phyloP scores from a whole-genome alignment of 805 yeast species.

The Ogataea kodamae region DNA sequence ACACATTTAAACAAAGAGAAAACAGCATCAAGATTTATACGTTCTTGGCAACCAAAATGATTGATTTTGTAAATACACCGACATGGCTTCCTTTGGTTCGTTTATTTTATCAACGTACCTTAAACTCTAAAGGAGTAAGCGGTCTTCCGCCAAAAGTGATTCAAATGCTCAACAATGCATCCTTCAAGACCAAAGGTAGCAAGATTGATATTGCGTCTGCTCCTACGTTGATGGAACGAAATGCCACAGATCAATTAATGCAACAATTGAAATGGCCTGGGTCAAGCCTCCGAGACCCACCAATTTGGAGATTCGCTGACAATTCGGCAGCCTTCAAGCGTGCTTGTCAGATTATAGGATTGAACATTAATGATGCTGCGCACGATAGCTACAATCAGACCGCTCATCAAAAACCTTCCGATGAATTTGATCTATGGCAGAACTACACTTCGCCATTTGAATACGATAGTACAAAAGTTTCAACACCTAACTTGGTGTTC shows the following conservation, averaged over 20 bases:
- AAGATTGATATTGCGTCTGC: neutral
- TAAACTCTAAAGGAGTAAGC: constrained; percentile 6
- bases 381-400: too few relatives aligned
- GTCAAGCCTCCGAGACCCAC: constrained; percentile 6
- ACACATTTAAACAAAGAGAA: constrained; percentile 3
- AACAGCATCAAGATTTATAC: constrained; percentile 11
- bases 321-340: constrained; percentile 16
- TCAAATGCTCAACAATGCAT: neutral
- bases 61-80: constrained; percentile 14
- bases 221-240: constrained; percentile 19
- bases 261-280: constrained; percentile 19
- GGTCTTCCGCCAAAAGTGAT: neutral
- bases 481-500: constrained; percentile 1
- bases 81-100: constrained; percentile 18
- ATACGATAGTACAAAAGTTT: neutral
- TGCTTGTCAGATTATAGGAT: constrained; percentile 20
- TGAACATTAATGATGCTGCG: too few relatives aligned
- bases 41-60: constrained; percentile 16
- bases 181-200: neutral
- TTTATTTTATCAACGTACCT: constrained; percentile 19
- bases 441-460: constrained; percentile 1
- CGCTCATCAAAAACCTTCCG: too few relatives aligned
- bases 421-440: constrained; percentile 8
- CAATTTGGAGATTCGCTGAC: constrained; percentile 15
- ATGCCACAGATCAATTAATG: constrained; percentile 7